Base-by-base conservation (phyloP, 257 asterid species). In the Solanum lycopersicoides region DNA sequence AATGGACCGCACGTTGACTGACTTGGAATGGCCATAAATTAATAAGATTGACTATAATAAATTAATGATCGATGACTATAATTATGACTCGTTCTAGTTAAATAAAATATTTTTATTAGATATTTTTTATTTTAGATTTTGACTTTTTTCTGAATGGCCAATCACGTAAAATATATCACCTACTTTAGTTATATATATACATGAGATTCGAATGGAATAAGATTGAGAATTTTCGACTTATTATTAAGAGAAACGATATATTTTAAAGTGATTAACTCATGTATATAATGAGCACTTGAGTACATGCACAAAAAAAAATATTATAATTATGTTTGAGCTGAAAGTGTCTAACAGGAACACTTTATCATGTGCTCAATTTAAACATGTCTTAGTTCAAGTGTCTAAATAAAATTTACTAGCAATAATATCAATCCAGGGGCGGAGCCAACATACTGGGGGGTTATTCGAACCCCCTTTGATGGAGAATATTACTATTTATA, bases 331-430 rank as follows among this genome's bases (percentile, higher is more conserved):
- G 0, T 5, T 65, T 65, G 1, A 12, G 9, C 2, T 1, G 4
- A 63, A 63, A 23, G 0, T 63, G 0, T 63, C 1, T 53, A 53
- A 45, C 1, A 53, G 3, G 0, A 6, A 53, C 1, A 53, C 4
- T 53, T 53, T 53, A 45, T 59, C 12, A 1, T 65, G 1, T 65
- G 18, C 34, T 65, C 16, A 25, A 25, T 65, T 5, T 0, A n/a
- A n/a, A 3, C 9, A 65, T 65, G 0, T 65, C 15, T 0, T 11
- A n/a, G 7, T 2, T 11, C 10, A 4, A 60, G 0, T 21, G 0
- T 9, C 69, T n/a, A 20, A 4, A 1, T 63, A 1, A 63, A 63
- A 63, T 63, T 63, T n/a, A 4, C 8, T 63, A 23, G 6, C 23
- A 6, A 15, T 9, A 2, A 15, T 45, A 44, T 12, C 50, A 44